Evolutionary conservation across 768 basidiomycete species (phyloP), one percentile per base, ranked within the genome.

Genomic region (Xanthoconium purpureum): DNA sequence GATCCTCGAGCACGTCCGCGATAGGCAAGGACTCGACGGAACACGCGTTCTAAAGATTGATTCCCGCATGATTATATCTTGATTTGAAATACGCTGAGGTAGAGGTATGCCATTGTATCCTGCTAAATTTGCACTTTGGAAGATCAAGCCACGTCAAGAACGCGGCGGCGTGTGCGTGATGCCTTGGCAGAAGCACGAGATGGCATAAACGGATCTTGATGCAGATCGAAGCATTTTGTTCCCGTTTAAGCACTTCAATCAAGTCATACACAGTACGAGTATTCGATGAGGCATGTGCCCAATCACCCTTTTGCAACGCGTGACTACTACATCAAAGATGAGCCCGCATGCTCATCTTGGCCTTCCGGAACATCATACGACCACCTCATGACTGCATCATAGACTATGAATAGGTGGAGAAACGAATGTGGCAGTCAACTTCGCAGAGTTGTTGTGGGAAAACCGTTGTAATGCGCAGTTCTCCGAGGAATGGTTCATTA

Each of bases 21-120:
- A 73, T 85, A 55, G 94, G 94, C 30, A 84, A 85, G 66, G 93
- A 93, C 68, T 95, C 94, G 18, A 96, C 94, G 17, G 94, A 96
- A 71, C 85, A 94, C 64, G 76, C 79, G 12, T 96, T 95, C 77
- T 91, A 64, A 72, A n/a, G n/a, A n/a, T n/a, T 33, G 36, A 36
- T 52, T 49, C 30, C 28, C 32, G 11, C 14, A 36, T 29, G 52
- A 42, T 28, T 12, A 39, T 24, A 28, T 50, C 39, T 20, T 43
- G 30, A 30, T 33, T 45, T 40, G 45, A 54, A 37, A 54, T 51
- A 52, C 17, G 32, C 14, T 32, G 12, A 46, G 47, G 52, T 58
- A 47, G 40, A 51, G 39, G 55, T 48, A 40, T 50, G 28, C 17
- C 38, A 18, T 47, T n/a, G 40, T 48, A 54, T 40, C 17, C 35